Evolutionary conservation across 805 yeast species (phyloP), one percentile per base, ranked within the genome.

Genomic region (Monosporozyma unispora): DNA sequence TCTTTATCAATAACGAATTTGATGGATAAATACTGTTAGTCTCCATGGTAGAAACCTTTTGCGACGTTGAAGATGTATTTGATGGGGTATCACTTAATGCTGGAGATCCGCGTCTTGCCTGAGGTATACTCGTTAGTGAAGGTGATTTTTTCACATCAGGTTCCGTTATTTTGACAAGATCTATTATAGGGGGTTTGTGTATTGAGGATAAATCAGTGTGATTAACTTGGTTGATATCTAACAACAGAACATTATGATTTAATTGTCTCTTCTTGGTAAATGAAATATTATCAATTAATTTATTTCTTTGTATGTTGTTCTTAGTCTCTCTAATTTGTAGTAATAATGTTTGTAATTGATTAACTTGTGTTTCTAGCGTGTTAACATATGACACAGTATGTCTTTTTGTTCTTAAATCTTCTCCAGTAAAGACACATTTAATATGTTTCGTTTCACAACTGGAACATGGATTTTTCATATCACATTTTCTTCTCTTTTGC

Each of bases 321-420:
- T 37, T 47, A 1, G 51, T 21, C 10, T 47, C 52, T 42, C 51
- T 52, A 8, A 57, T 37, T 3, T 44, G 44, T 14, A 46, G 47
- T 10, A 61, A 31, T 2, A 52, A 39, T 3, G 49, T 41, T 35
- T 62, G 63, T 44, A 62, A 51, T 16, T 50, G 48, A 8, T 56
- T 55, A 21, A 64, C 53, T 16, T 59, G 61, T 1, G 48, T 43
- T 44, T 64, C 77, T 41, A 76, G 56, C 11, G 69, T 63, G 39
- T 67, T 68, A 21, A 76, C 79, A 53, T 76, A 76, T 48, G 69
- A 66, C 8, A 69, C 71, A 1, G 75, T 64, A 1, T 77, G 75
- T 47, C 79, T 59, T 49, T 67, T 70, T 50, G 70, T 73, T 29
- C 81, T 60, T 66, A 73, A 63, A 53, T 76, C 81, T 54, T 64